Evolutionary conservation across 2,329 filamentous ascomycete genomes (phyloP), one percentile per base, ranked within the genome.

Genomic region (Epichloe elymi): DNA sequence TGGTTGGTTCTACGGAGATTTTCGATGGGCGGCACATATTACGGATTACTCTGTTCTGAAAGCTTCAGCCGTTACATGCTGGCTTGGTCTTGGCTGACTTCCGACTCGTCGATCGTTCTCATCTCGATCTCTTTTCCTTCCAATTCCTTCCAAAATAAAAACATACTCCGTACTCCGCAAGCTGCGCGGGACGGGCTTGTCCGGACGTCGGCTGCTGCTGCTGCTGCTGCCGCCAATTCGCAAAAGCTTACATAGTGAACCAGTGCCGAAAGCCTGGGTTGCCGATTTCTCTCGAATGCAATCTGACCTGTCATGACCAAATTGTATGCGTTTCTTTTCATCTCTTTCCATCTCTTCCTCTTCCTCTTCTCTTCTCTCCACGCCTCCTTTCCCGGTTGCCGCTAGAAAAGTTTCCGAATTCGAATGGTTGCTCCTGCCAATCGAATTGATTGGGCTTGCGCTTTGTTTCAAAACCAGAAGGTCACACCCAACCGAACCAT

Each of bases 281-380:
- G 35, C 43, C 44, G 44, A 40, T 38, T 37, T 35, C 37, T 47
- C 36, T 23, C 23, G 33, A 15, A 47, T 37, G 41, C 37, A 46
- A 49, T 38, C 50, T 46, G 39, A 52, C 46, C 50, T 42, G 26
- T 40, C 33, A 48, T 33, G 26, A 20, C n/a, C 26, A 11, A 8
- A 46, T 46, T 33, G 20, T 15, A 11, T 47, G 36, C 44, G 46
- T 17, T 11, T 20, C 12, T 40, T 12, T 38, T 11, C 26, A 30
- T 30, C 14, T 7, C 41, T 43, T 43, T 19, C 2, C 42, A 17
- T 36, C 43, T 11, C 23, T 33, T 33, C 36, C 20, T 17, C 11
- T 6, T 30, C 14, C 35, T 41, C 44, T 33, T 43, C 15, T 14
- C 33, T 14, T 8, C 23, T 47, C 12, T 26, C 40, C 35, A 17